Conservation (phyloP, 306 rosid species). For the Corylus heterophylla region DNA sequence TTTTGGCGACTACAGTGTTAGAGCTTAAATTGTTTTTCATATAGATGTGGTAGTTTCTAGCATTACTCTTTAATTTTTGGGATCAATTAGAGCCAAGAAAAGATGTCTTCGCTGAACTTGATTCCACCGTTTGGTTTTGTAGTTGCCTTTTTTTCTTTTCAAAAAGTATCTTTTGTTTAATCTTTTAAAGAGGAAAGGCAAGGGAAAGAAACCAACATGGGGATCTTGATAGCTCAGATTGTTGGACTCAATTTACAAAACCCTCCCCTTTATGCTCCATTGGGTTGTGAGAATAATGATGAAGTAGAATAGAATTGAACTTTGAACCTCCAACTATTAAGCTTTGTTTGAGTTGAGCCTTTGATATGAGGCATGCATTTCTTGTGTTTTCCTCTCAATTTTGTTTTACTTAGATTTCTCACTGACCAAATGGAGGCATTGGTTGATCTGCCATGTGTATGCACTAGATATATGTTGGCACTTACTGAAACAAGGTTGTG, state of each 20-base stretch:
- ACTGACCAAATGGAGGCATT: not conserved
- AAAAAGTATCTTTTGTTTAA: not conserved
- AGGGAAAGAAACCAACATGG: not conserved
- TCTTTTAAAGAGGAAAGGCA: not conserved
- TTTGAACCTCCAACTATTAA: constrained; percentile 12
- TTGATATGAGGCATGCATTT: constrained; percentile 1
- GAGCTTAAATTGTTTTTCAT: not conserved
- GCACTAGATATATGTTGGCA: not conserved
- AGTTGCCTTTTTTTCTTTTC: not conserved
- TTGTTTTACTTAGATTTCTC: not conserved
- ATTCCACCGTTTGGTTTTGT: constrained; percentile 6
- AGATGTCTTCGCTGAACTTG: not conserved
- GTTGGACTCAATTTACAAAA: not conserved
- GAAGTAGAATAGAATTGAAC: not conserved
- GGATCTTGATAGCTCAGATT: not conserved
- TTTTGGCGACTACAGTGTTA: not conserved
- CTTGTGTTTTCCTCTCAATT: not conserved
- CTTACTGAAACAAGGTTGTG: constrained; percentile 24
- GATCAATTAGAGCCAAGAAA: too few relatives aligned
- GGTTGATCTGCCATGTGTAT: not conserved
- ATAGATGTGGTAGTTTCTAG: not conserved
- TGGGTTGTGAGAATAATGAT: not conserved
- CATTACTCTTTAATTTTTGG: too few relatives aligned
- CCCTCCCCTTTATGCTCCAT: not conserved
- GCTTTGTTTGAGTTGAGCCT: constrained; percentile 12